Conservation (phyloP, 306 rosid genomes). For the Rosa persica region DNA sequence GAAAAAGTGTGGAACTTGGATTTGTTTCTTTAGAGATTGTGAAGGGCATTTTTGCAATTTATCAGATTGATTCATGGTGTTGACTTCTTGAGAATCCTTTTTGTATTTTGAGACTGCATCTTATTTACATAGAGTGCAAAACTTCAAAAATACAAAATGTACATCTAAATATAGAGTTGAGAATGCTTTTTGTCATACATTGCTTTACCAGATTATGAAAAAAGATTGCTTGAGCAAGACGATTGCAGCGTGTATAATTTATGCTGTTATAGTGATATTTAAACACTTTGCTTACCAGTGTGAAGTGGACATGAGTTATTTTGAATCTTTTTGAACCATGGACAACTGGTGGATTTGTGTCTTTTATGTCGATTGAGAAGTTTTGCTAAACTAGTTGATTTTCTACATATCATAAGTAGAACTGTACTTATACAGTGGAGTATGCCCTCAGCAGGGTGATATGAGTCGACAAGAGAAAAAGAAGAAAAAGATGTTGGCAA, state of each 20-base stretch:
- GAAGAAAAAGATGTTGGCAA: conserved; percentile 32
- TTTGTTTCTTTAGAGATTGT: neutral
- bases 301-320: neutral
- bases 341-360: neutral
- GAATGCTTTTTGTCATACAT: neutral
- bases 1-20: neutral
- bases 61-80: neutral
- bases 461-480: conserved; percentile 17
- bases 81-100: neutral
- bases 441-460: conserved; percentile 30
- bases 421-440: conserved; percentile 22
- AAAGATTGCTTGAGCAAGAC: neutral
- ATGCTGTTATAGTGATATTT: neutral
- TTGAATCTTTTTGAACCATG: neutral
- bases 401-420: neutral
- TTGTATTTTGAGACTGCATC: no score
- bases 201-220: neutral
- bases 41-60: neutral
- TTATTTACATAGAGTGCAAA: no score
- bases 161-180: neutral
- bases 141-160: no score
- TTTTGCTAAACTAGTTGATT: conserved; percentile 11
- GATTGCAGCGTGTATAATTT: neutral
- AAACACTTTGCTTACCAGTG: neutral
- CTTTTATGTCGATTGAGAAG: conserved; percentile 6